phyloP scores from a whole-genome alignment of 148 eudicot species.

The Pouteria glomerata region DNA sequence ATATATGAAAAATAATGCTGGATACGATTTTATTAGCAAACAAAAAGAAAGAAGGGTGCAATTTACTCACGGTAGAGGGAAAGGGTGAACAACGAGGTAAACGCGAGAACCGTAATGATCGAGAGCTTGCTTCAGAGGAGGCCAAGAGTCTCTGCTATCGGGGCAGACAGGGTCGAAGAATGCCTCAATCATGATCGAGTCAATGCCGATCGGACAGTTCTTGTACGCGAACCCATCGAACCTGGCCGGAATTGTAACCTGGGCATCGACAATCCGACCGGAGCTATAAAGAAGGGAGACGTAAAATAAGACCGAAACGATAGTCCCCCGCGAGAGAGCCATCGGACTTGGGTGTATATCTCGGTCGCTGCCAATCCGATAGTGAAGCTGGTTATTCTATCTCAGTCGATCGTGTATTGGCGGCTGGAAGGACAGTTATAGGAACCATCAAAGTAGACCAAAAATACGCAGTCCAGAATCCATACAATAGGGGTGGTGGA shows the following conservation, averaged over 20 bases:
- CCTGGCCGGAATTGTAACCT: slow-evolving; percentile 38
- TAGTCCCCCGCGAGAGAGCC: too few species aligned
- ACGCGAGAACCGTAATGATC: slow-evolving; percentile 41
- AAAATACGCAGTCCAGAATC: too few species aligned
- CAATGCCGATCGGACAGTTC: slow-evolving; percentile 21
- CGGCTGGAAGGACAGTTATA: too few species aligned
- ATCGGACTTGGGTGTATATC: too few species aligned
- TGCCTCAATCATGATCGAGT: slow-evolving; percentile 59
- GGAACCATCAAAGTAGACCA: too few species aligned
- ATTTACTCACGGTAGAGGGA: slow-evolving; percentile 62
- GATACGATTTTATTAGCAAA: too few species aligned
- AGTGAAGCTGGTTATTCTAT: too few species aligned
- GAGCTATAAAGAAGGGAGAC: neutral
- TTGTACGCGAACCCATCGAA: slow-evolving; percentile 77
- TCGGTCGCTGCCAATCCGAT: too few species aligned
- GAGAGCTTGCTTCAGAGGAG: slow-evolving; percentile 67
- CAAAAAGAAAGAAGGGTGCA: too few species aligned
- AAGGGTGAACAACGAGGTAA: slow-evolving; percentile 62
- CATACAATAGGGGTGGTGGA: too few species aligned
- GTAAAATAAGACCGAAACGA: neutral
- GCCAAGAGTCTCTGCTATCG: slow-evolving; percentile 80
- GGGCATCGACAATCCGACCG: neutral
- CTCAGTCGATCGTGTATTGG: too few species aligned
- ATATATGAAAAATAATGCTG: neutral
- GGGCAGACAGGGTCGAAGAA: slow-evolving; percentile 96